Percentiles rank a stretch among this genome's conserved stretches.
Evolutionary conservation across 2,329 filamentous ascomycete species (phyloP).

Genomic region (Trichoderma asperellum): DNA sequence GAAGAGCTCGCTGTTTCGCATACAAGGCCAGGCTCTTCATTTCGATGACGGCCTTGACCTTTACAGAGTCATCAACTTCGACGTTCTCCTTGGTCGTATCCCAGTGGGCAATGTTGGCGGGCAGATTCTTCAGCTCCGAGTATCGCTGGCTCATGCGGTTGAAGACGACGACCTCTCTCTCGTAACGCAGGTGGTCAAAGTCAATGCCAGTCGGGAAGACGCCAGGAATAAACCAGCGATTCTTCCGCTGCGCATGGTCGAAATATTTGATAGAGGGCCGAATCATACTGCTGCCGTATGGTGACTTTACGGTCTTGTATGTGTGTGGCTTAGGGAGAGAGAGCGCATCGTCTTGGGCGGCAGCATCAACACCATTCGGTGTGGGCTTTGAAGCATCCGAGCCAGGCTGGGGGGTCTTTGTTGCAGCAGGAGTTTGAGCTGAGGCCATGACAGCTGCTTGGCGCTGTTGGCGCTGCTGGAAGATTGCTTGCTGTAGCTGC

Average conservation of each 20-base stretch:
- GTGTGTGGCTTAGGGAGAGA: constrained; percentile 49
- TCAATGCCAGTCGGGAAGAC: constrained; percentile 89
- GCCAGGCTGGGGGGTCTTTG: constrained; percentile 39
- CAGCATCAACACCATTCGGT: constrained; percentile 44
- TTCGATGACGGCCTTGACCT: constrained; percentile 90
- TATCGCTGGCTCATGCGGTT: constrained; percentile 88
- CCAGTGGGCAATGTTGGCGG: constrained; percentile 86
- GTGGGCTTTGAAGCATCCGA: constrained; percentile 44
- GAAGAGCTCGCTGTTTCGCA: constrained; percentile 82
- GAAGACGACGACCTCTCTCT: constrained; percentile 85
- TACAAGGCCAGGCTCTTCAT: constrained; percentile 90
- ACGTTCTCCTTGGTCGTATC: constrained; percentile 71
- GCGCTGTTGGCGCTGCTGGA: constrained; percentile 71
- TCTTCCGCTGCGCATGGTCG: constrained; percentile 75
- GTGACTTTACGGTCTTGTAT: constrained; percentile 77
- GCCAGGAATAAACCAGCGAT: constrained; percentile 80
- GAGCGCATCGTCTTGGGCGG: constrained; percentile 40
- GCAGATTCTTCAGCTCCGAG: constrained; percentile 78
- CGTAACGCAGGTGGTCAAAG: constrained; percentile 80
- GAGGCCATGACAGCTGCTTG: constrained; percentile 54
- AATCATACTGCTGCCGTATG: constrained; percentile 62
- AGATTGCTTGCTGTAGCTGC: constrained; percentile 80
- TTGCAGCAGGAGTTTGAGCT: constrained; percentile 42
- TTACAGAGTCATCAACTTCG: constrained; percentile 78
- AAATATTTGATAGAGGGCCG: constrained; percentile 72